Conservation (phyloP, 2,329 filamentous ascomycete genomes). For the Penicillium sp. region DNA sequence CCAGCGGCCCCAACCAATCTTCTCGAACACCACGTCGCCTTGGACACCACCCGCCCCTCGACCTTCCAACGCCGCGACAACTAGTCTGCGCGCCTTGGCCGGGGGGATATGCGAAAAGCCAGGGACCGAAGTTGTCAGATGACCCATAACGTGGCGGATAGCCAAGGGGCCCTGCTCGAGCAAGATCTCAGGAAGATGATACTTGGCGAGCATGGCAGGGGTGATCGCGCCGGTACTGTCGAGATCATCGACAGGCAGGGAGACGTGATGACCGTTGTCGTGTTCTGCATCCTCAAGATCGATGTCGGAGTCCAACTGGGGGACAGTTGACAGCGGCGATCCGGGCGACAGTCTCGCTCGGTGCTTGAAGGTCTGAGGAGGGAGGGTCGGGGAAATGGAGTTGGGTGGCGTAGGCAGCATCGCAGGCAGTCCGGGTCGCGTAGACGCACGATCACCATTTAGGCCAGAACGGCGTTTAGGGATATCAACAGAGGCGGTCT, state of each 20-base stretch:
- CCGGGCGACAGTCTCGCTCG: slow-evolving; percentile 46
- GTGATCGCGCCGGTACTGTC: slow-evolving; percentile 83
- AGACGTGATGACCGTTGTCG: slow-evolving; percentile 40
- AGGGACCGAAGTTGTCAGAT: slow-evolving; percentile 87
- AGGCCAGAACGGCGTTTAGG: slow-evolving; percentile 43
- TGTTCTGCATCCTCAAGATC: slow-evolving; percentile 72
- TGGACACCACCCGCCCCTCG: slow-evolving; percentile 59
- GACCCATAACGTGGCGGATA: slow-evolving; percentile 92
- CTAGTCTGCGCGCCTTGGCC: slow-evolving; percentile 82
- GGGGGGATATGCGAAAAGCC: slow-evolving; percentile 87
- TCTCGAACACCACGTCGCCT: slow-evolving; percentile 69
- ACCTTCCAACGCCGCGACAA: slow-evolving; percentile 88
- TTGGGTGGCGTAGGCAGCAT: slow-evolving; percentile 85
- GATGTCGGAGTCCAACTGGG: slow-evolving; percentile 75
- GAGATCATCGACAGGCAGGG: slow-evolving; percentile 45
- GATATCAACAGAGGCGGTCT: slow-evolving; percentile 50
- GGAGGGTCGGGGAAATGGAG: slow-evolving; percentile 85
- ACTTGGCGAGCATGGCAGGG: slow-evolving; percentile 76
- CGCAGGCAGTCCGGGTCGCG: slow-evolving; percentile 32
- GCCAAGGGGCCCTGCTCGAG: slow-evolving; percentile 85
- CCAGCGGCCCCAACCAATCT: slow-evolving; percentile 97
- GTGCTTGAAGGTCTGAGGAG: slow-evolving; percentile 73
- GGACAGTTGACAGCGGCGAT: slow-evolving; percentile 45
- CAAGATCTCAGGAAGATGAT: slow-evolving; percentile 87
- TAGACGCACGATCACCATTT: slow-evolving; percentile 30